Evolutionary conservation across 768 basidiomycete species (phyloP), one percentile per base, ranked within the genome.

Genomic region (Leccinum variicolor): DNA sequence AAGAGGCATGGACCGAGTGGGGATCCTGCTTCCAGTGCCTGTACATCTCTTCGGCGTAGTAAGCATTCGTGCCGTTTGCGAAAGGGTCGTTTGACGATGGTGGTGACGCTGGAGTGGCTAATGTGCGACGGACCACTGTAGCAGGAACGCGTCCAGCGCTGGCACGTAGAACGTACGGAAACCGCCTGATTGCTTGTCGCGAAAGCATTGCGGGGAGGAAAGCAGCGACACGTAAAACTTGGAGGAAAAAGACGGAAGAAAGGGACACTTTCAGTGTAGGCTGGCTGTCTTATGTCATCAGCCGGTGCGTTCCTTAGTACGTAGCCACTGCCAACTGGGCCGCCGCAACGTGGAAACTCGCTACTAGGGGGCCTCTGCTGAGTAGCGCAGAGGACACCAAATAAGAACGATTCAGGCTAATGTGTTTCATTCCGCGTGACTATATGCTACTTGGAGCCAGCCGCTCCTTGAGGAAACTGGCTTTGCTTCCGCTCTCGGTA

Each of bases 31-130:
- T 83, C 92, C 92, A 94, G 64, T 88, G 85, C 63, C 85, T 84
- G 76, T 96, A 98, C 96, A 98, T 98, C 74, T 96, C 93, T 66
- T 92, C 95, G 19, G 89, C 90, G 70, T 98, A 98, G 78, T 96
- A 94, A 23, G 93, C 81, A 75, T 97, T 98, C 43, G 90, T 94
- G 43, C 94, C 94, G 57, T 92, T 96, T 13, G 94, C 95, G 72
- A 98, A 97, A 8, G 81, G 80, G 71, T 93, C 91, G 64, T 91
- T 90, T 21, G 88, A 76, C 2, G 90, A 91, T 2, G 89, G 90
- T 23, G 82, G 71, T 0, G 75, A 70, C 1, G 79, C 71, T 19
- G 81, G 73, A 33, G 77, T 84, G 25, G 85, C 84, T 55, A 84
- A 62, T 2, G 70, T 57, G 29, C 77, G 77, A 45, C 60, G 67